Evolutionary conservation across 2,329 filamentous ascomycete genomes (phyloP), one percentile per base, ranked within the genome.

Genomic region (Colletotrichum agaves): DNA sequence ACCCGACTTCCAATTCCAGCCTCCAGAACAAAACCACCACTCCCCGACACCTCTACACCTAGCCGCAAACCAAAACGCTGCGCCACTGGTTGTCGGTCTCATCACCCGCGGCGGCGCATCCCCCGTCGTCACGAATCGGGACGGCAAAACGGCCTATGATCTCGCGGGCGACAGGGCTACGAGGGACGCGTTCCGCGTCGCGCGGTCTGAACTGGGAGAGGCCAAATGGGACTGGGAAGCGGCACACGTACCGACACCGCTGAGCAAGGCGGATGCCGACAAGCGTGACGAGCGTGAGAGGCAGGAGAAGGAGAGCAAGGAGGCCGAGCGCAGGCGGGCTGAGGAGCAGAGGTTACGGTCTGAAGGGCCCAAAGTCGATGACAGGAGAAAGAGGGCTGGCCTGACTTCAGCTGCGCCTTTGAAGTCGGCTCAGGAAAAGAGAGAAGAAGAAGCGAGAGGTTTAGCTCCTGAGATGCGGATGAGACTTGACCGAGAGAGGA

Each of bases 151-250:
- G 0, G 80, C 96, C 0, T 98, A 97, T 76, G 93, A 97, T 62
- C 86, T 99, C 1, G 89, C 93, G 1, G 93, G 95, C 46, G 94
- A 98, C 76, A 88, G 94, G 4, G 80, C 90, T 2, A 98, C 94
- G 0, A 89, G 95, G 2, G 94, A 98, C 75, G 93, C 94, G 0
- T 99, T 99, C 81, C 91, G 96, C 2, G 88, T 98, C 2, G 93
- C 94, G 4, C 91, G 96, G 6, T 86, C 88, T 35, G 92, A 97
- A 74, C 83, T 98, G 1, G 94, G 94, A 15, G 93, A 97, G 75
- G 76, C 77, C 0, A 86, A 83, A 17, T 97, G 91, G 88, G 81
- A 93, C 71, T 99, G 96, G 96, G 88, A 92, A 3, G 83, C 81
- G 0, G 90, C 93, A 1, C 87, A 87, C 27, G 88, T 99, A 0